Percentiles rank a stretch among this genome's conserved stretches.
These are phyloP conservation scores for Talaromyces sp. DNA, from an alignment of 2,329 filamentous ascomycete species.

Conservation along the genomic window DNA sequence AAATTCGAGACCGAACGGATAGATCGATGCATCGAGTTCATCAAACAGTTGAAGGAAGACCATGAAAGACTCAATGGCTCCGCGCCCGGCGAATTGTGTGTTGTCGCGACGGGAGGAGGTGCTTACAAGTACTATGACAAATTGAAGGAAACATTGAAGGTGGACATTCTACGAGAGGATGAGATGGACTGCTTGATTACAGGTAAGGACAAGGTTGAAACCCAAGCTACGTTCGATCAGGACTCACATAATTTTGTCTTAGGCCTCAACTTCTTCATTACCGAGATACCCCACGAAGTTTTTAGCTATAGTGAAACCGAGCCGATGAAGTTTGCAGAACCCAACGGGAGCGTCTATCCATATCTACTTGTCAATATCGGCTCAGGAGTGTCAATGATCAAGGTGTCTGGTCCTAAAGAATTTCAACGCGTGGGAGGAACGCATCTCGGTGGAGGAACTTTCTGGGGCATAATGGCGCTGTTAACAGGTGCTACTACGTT, in stretches of 20 bases:
- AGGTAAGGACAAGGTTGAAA: conserved; percentile 48
- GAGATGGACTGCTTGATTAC: conserved; percentile 99
- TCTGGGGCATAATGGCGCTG: conserved; percentile 90
- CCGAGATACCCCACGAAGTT: conserved; percentile 92
- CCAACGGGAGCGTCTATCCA: conserved; percentile 80
- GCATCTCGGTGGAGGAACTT: conserved; percentile 90
- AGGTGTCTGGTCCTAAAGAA: conserved; percentile 82
- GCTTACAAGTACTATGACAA: conserved; percentile 96
- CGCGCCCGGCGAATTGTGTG: conserved; percentile 66
- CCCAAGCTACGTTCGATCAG: neutral
- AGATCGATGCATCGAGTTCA: conserved; percentile 88
- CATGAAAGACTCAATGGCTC: conserved; percentile 73
- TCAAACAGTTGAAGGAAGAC: conserved; percentile 78
- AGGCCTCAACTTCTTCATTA: conserved; percentile 98
- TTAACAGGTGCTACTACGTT: conserved; percentile 93
- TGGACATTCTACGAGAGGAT: conserved; percentile 87
- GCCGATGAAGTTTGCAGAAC: conserved; percentile 82
- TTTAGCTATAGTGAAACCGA: conserved; percentile 92
- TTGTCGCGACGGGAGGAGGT: conserved; percentile 94
- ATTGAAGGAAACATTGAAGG: conserved; percentile 75
- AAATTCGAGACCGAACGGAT: conserved; percentile 95
- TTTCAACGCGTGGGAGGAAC: conserved; percentile 92
- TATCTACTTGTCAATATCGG: conserved; percentile 98
- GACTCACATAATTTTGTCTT: conserved; percentile 14
- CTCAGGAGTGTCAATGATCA: conserved; percentile 94